Conservation (phyloP, 2,329 filamentous ascomycete genomes). For the Drechmeria coniospora region DNA sequence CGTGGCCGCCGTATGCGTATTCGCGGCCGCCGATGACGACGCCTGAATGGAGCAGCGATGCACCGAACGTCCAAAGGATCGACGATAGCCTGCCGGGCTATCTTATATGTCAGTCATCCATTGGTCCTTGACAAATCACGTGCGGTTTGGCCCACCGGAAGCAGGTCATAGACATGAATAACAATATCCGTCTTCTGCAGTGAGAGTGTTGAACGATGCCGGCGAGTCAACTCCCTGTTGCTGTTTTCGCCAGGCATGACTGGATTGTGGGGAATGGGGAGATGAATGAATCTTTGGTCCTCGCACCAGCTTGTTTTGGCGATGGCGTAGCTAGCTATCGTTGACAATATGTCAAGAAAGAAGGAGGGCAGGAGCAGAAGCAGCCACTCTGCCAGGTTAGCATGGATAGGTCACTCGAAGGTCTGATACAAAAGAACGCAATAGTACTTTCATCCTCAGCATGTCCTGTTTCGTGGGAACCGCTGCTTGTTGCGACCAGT, state of each 20-base stretch:
- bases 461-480: too few relatives aligned
- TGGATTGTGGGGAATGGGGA: not conserved
- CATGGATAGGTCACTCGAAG: too few relatives aligned
- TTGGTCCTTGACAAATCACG: slow-evolving; percentile 5
- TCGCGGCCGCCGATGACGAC: slow-evolving; percentile 68
- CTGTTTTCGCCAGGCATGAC: slow-evolving; percentile 7
- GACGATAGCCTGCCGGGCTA: slow-evolving; percentile 62
- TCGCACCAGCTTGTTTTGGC: too few relatives aligned
- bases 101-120: slow-evolving; percentile 2
- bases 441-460: too few relatives aligned
- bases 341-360: too few relatives aligned
- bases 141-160: slow-evolving; percentile 57
- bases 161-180: slow-evolving; percentile 65
- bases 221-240: slow-evolving; percentile 11
- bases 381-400: too few relatives aligned
- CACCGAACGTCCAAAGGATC: slow-evolving; percentile 61
- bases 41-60: slow-evolving; percentile 66
- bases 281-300: too few relatives aligned
- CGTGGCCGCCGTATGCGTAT: slow-evolving; percentile 76
- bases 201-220: slow-evolving; percentile 51
- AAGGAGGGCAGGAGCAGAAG: too few relatives aligned
- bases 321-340: not conserved
- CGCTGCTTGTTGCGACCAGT: too few relatives aligned
- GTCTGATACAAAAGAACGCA: too few relatives aligned
- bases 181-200: slow-evolving; percentile 57